These are phyloP conservation scores for Yarrowia osloensis DNA, from an alignment of 805 yeast species.

Conservation along the genomic window DNA sequence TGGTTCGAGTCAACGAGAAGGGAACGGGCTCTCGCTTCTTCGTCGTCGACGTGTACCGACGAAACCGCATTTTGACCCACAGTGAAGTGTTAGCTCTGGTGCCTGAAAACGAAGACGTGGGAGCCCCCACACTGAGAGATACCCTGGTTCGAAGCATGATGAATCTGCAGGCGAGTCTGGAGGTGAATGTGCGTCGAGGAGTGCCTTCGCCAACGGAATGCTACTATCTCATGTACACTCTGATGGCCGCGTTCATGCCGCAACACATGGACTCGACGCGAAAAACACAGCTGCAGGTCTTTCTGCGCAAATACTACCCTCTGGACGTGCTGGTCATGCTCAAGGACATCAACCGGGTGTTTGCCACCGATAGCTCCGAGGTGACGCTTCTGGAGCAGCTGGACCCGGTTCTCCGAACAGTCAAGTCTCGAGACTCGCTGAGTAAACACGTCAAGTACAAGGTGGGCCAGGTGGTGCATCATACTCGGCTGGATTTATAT, in stretches of 20 bases:
- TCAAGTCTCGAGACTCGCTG: neutral
- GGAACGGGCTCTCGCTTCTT: slow-evolving; percentile 4
- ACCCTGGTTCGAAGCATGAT: slow-evolving; percentile 6
- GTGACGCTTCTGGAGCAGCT: slow-evolving; percentile 1
- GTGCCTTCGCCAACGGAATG: slow-evolving; percentile 22
- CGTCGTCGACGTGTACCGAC: slow-evolving; percentile 10
- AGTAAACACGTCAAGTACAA: neutral
- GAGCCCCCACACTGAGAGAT: slow-evolving; percentile 4
- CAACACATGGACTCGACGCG: neutral
- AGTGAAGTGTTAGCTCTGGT: neutral
- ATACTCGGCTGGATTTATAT: neutral
- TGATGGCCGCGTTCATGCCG: slow-evolving; percentile 20
- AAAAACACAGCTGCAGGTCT: slow-evolving; percentile 4
- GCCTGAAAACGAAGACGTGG: slow-evolving; percentile 12
- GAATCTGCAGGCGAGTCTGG: slow-evolving; percentile 21
- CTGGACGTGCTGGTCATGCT: slow-evolving; percentile 22
- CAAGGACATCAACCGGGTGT: slow-evolving; percentile 18
- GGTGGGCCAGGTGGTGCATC: slow-evolving; percentile 7
- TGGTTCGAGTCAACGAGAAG: slow-evolving; percentile 11
- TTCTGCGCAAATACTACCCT: slow-evolving; percentile 8
- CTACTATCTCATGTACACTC: slow-evolving; percentile 15
- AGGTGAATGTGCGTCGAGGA: slow-evolving; percentile 12
- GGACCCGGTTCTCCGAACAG: neutral
- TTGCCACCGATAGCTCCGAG: neutral
- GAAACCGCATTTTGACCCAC: slow-evolving; percentile 26